Evolutionary conservation across 2,329 filamentous ascomycete genomes (phyloP).

Genomic region (Balansia obtecta): DNA sequence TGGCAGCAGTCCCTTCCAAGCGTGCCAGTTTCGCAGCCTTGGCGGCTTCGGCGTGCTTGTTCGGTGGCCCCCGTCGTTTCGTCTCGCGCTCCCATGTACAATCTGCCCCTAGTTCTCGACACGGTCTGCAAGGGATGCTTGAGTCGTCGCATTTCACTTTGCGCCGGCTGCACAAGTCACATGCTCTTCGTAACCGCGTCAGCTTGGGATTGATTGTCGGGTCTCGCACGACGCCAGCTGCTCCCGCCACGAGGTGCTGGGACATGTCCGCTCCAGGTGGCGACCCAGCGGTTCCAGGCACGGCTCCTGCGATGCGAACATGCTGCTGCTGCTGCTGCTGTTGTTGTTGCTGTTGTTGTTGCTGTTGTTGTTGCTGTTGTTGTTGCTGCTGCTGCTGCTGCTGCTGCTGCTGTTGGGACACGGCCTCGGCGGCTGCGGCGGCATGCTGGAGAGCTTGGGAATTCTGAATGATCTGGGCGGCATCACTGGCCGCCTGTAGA

Average conservation of each 20-base stretch:
- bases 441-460: constrained; percentile 27
- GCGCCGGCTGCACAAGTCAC: constrained; percentile 49
- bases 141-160: constrained; percentile 50
- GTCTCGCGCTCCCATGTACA: constrained; percentile 46
- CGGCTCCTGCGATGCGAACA: neutral
- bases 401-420: constrained; percentile 7
- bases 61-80: constrained; percentile 46
- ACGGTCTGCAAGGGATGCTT: constrained; percentile 43
- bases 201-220: constrained; percentile 35
- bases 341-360: constrained; percentile 9
- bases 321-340: constrained; percentile 4
- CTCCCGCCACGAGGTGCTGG: constrained; percentile 7
- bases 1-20: constrained; percentile 17
- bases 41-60: constrained; percentile 45
- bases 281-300: neutral
- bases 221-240: constrained; percentile 21
- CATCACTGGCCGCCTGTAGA: constrained; percentile 32
- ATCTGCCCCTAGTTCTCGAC: constrained; percentile 42
- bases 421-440: constrained; percentile 22
- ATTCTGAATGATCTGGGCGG: constrained; percentile 27
- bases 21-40: constrained; percentile 38
- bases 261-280: neutral
- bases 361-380: constrained; percentile 7
- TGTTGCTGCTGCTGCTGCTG: constrained; percentile 8
- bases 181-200: constrained; percentile 44